Conservation (phyloP, 2,329 filamentous ascomycete genomes). For the Phaeosphaeriaceae sp. region DNA sequence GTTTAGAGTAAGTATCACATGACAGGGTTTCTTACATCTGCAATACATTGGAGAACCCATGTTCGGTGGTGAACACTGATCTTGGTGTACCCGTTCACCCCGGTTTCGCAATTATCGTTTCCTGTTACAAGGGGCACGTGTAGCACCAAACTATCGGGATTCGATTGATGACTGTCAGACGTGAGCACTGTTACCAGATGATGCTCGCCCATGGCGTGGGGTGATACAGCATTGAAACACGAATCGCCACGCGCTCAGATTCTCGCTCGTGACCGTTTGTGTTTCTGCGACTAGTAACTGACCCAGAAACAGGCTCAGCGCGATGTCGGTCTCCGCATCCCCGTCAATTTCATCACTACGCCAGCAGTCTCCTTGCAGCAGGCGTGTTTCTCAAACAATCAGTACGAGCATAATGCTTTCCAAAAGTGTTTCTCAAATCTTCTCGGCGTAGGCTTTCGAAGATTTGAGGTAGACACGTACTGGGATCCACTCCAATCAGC, state of each 20-base stretch:
- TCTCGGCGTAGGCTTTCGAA: slow-evolving; percentile 65
- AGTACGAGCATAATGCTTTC: slow-evolving; percentile 62
- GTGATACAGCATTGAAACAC: not conserved
- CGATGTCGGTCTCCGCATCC: slow-evolving; percentile 66
- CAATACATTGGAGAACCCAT: slow-evolving; percentile 1
- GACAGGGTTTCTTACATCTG: not conserved
- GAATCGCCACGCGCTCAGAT: not conserved
- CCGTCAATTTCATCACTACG: slow-evolving; percentile 68
- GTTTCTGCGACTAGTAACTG: slow-evolving; percentile 8
- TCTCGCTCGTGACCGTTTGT: not conserved
- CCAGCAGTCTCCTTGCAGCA: slow-evolving; percentile 65
- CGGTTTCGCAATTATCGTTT: slow-evolving; percentile 2
- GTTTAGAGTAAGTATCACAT: slow-evolving; percentile 35
- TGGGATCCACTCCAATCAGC: slow-evolving; percentile 64
- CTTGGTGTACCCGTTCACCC: not conserved
- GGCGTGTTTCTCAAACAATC: slow-evolving; percentile 65
- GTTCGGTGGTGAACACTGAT: not conserved
- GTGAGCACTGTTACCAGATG: not conserved
- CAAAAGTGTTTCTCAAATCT: slow-evolving; percentile 69
- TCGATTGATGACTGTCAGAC: not conserved
- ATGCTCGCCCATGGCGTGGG: not conserved
- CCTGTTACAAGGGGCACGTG: slow-evolving; percentile 1
- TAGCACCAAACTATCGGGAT: not conserved
- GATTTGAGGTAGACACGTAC: slow-evolving; percentile 68
- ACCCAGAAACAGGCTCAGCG: slow-evolving; percentile 63